Base-by-base conservation (phyloP, 2,329 filamentous ascomycete species). In the Cercospora sesami region DNA sequence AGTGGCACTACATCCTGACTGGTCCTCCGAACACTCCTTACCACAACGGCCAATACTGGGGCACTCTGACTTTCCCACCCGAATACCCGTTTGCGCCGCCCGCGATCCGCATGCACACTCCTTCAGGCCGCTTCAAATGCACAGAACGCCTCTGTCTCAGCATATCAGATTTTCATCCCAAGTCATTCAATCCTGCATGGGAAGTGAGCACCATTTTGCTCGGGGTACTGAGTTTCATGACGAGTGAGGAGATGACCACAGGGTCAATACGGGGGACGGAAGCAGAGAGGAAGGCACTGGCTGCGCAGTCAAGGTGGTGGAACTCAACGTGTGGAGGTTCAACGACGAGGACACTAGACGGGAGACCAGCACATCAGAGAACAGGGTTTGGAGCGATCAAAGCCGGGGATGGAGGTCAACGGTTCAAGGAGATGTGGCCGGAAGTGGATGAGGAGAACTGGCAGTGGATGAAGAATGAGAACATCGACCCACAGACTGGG, bases 101-200 rank as follows among this genome's bases (percentile, higher is more conserved):
- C 4, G 93, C 95, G 2, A 99, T 99, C 80, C 93, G 94, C 78
- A 99, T 99, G 95, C 95, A 98, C 84, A 99, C 95, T 0, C 95
- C 95, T 1, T 94, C 91, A 12, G 95, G 95, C 68, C 92, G 95
- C 77, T 99, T 99, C 82, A 93, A 97, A 79, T 93, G 94, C 2
- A 95, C 91, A 1, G 94, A 93, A 14, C 88, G 95, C 60, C 88
- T 99, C 23, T 99, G 95, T 77, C 90, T 99, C 59, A 96, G 92
- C 77, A 99, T 99, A 76, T 94, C 90, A 75, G 95, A 99, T 79
- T 99, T 98, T 81, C 95, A 99, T 78, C 95, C 95, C 4, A 96
- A 96, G 80, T 94, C 91, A 30, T 99, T 98, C 84, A 99, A 99
- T 79, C 95, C 95, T 1, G 94, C 95, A 0, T 99, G 95, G 95